These are phyloP conservation scores for Trypanosoma platydactyli DNA, from an alignment of 208 protist species.

Conservation along the genomic window DNA sequence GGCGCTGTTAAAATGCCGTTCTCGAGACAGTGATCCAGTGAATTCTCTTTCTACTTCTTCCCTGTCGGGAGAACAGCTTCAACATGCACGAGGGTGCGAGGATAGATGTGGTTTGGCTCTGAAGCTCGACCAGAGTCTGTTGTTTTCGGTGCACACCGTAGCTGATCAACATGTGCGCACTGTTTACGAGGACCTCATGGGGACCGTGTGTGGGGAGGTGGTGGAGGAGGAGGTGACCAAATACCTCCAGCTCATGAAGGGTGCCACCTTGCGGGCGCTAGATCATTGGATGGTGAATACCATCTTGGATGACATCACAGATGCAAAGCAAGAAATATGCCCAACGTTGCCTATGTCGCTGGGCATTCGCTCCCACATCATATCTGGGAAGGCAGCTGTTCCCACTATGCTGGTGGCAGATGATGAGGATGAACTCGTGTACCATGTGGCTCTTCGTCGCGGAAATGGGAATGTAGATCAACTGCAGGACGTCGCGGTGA, in stretches of 20 bases:
- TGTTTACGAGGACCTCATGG: slow-evolving; percentile 44
- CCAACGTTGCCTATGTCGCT: slow-evolving; percentile 1
- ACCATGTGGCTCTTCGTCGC: slow-evolving; percentile 24
- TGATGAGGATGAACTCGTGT: slow-evolving; percentile 35
- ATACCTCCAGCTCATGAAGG: slow-evolving; percentile 9
- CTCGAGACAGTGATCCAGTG: not conserved
- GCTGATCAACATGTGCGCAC: slow-evolving; percentile 37
- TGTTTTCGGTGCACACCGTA: not conserved
- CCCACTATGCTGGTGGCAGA: slow-evolving; percentile 35
- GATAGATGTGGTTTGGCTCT: not conserved
- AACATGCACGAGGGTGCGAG: no score
- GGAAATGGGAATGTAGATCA: not conserved
- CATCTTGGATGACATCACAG: slow-evolving; percentile 14
- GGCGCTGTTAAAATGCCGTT: not conserved
- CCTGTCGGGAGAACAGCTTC: no score
- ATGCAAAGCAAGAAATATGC: not conserved
- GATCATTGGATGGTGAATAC: slow-evolving; percentile 41
- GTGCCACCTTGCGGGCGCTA: slow-evolving; percentile 36
- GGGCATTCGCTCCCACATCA: slow-evolving; percentile 54
- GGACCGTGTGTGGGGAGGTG: slow-evolving; percentile 26
- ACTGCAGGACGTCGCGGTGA: slow-evolving; percentile 34
- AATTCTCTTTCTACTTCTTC: no score
- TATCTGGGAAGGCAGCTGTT: slow-evolving; percentile 28
- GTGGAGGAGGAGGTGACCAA: slow-evolving; percentile 25
- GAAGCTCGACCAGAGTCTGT: not conserved